phyloP scores from a whole-genome alignment of 495 filamentous ascomycete genomes.

The Penicillium paradoxum region DNA sequence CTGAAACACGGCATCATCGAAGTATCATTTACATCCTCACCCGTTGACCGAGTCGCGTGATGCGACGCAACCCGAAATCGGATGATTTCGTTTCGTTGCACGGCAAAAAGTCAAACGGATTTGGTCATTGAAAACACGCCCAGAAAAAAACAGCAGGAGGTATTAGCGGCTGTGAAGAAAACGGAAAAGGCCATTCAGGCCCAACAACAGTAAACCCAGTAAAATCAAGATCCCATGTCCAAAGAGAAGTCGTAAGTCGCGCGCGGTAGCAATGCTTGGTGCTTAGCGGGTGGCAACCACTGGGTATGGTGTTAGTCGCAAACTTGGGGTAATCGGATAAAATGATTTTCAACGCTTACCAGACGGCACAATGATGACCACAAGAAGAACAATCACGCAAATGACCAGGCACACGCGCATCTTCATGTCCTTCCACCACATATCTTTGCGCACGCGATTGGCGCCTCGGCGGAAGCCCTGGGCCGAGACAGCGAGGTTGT shows the following conservation, averaged over 20 bases:
- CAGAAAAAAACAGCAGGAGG: conserved; percentile 39
- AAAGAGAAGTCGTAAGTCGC: conserved; percentile 28
- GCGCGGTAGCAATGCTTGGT: conserved; percentile 26
- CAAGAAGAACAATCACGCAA: conserved; percentile 79
- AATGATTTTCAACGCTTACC: conserved; percentile 47
- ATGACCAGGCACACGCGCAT: conserved; percentile 94
- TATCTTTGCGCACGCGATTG: conserved; percentile 90
- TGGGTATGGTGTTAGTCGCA: conserved; percentile 19
- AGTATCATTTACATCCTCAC: conserved; percentile 49
- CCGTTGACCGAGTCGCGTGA: conserved; percentile 27
- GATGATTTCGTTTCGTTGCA: conserved; percentile 31
- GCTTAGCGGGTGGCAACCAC: conserved; percentile 26
- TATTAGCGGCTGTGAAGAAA: conserved; percentile 43
- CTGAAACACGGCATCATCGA: conserved; percentile 36
- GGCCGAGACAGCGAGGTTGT: conserved; percentile 82
- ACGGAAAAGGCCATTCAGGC: conserved; percentile 25
- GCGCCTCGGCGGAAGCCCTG: conserved; percentile 93
- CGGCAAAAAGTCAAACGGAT: conserved; percentile 29
- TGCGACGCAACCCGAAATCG: conserved; percentile 20
- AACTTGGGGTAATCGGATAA: background rate
- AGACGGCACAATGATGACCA: conserved; percentile 83
- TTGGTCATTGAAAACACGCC: conserved; percentile 43
- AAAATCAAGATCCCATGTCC: conserved; percentile 31
- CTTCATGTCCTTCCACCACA: conserved; percentile 99
- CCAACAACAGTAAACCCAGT: conserved; percentile 29